These are phyloP conservation scores for Orbilia blumenaviensis DNA, from an alignment of 2,329 filamentous ascomycete genomes.

Conservation along the genomic window DNA sequence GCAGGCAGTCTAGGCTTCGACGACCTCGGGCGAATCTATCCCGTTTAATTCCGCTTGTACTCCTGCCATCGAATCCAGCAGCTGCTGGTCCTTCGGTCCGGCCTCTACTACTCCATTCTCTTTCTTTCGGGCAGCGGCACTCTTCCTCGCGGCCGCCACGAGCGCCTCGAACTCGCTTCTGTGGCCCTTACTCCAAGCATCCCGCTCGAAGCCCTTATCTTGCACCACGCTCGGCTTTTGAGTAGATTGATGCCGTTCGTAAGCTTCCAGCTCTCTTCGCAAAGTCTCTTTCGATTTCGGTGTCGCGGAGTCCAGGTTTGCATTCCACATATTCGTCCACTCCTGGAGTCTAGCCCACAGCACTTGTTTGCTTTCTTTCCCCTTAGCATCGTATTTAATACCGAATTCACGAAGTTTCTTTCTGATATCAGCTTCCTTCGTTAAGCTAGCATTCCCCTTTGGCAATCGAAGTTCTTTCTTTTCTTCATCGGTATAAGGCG, in stretches of 20 bases:
- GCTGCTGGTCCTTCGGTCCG: not conserved
- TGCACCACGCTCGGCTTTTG: conserved; percentile 68
- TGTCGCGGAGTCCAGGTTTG: conserved; percentile 85
- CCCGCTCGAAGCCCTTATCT: conserved; percentile 86
- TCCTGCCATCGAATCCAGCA: not conserved
- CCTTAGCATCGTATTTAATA: conserved; percentile 77
- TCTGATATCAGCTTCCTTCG: conserved; percentile 79
- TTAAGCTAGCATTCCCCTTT: conserved; percentile 82
- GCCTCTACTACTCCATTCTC: conserved; percentile 2
- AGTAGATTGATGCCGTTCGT: conserved; percentile 78
- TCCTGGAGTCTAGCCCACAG: conserved; percentile 85
- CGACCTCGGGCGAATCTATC: conserved; percentile 25
- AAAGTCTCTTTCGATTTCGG: conserved; percentile 77
- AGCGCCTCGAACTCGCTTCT: conserved; percentile 77
- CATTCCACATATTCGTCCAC: conserved; percentile 96
- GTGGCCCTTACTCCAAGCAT: conserved; percentile 78
- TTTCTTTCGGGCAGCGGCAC: conserved; percentile 56
- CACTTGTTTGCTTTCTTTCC: conserved; percentile 68
- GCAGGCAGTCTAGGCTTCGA: conserved; percentile 18
- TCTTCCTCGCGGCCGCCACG: conserved; percentile 76
- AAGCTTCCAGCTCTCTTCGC: conserved; percentile 79
- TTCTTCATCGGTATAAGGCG: conserved; percentile 59
- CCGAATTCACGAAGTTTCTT: conserved; percentile 77
- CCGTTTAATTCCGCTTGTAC: conserved; percentile 29
- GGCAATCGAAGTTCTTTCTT: conserved; percentile 63